Percentiles rank a stretch among this genome's conserved stretches.
Evolutionary conservation across 78 protist genomes (phyloP).

Genomic region (Emiliania huxleyi): DNA sequence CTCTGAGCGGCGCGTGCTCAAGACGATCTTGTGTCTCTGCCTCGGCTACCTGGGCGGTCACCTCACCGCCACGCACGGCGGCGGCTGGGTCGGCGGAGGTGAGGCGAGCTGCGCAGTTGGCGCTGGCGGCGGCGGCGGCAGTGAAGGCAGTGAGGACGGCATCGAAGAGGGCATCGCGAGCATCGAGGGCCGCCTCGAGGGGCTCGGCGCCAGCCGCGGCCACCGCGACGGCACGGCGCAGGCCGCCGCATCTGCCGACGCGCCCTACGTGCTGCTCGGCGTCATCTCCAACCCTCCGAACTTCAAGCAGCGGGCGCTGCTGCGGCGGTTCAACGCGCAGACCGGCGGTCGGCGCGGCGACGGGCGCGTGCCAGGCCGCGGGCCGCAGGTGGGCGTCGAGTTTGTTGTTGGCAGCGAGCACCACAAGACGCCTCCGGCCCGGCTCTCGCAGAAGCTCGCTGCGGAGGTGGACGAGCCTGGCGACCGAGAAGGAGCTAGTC

Average conservation of each 20-base stretch:
- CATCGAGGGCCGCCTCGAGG: too few relatives aligned
- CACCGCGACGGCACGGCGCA: neutral
- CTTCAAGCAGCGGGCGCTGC: neutral
- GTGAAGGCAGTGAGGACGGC: neutral
- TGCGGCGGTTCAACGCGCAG: neutral
- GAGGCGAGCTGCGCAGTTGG: neutral
- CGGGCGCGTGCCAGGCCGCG: neutral
- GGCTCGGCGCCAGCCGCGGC: too few relatives aligned
- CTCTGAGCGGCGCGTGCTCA: neutral
- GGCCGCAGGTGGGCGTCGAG: neutral
- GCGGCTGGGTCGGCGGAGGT: neutral
- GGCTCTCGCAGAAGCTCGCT: neutral
- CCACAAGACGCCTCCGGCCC: neutral
- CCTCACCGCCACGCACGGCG: neutral
- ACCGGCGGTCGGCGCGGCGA: neutral
- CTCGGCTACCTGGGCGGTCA: neutral
- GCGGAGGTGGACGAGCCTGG: neutral
- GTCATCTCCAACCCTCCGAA: neutral
- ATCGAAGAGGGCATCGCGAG: too few relatives aligned
- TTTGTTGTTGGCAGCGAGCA: neutral
- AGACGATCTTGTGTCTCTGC: neutral
- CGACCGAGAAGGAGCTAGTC: too few relatives aligned
- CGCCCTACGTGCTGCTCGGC: neutral
- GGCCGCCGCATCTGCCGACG: neutral
- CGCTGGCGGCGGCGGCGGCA: neutral